These are phyloP conservation scores for Capillidium rhysosporum DNA, from an alignment of 371 early-diverging fungal genomes.

Conservation along the genomic window DNA sequence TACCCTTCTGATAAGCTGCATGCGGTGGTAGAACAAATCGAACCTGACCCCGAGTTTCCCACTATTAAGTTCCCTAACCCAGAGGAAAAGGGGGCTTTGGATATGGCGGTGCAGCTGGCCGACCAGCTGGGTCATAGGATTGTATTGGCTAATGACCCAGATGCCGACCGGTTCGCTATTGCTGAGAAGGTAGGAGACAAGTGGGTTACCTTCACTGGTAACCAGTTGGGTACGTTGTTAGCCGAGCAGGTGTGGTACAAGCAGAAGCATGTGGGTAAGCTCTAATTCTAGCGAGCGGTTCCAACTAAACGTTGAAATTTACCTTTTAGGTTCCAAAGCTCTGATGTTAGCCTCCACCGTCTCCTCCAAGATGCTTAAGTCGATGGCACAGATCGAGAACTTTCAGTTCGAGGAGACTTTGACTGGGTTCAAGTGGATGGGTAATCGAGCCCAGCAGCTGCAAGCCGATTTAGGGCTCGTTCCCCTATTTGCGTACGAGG, in stretches of 20 bases:
- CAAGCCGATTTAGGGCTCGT: slow-evolving; percentile 31
- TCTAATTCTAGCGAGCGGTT: slow-evolving; percentile 8
- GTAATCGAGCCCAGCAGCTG: slow-evolving; percentile 53
- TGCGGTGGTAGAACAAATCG: background rate
- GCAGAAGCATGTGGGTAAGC: slow-evolving; percentile 25
- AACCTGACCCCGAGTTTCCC: slow-evolving; percentile 82
- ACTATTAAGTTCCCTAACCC: slow-evolving; percentile 87
- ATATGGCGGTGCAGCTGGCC: slow-evolving; percentile 58
- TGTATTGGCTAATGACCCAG: slow-evolving; percentile 95
- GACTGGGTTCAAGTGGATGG: slow-evolving; percentile 94
- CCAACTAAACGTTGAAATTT: background rate
- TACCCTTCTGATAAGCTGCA: slow-evolving; percentile 19
- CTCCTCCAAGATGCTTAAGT: slow-evolving; percentile 64
- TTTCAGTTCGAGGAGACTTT: slow-evolving; percentile 73
- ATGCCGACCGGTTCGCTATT: slow-evolving; percentile 87
- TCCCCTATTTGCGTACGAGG: slow-evolving; percentile 74
- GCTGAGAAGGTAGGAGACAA: slow-evolving; percentile 53
- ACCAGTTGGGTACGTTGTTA: slow-evolving; percentile 77
- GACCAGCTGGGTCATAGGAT: slow-evolving; percentile 27
- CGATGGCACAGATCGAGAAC: slow-evolving; percentile 55
- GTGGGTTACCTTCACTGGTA: slow-evolving; percentile 76
- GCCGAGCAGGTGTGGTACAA: slow-evolving; percentile 50
- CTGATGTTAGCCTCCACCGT: slow-evolving; percentile 82
- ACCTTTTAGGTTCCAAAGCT: slow-evolving; percentile 22
- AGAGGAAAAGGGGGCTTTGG: slow-evolving; percentile 80